Base-by-base conservation (phyloP, 495 filamentous ascomycete species). In the Rusavskia elegans region DNA sequence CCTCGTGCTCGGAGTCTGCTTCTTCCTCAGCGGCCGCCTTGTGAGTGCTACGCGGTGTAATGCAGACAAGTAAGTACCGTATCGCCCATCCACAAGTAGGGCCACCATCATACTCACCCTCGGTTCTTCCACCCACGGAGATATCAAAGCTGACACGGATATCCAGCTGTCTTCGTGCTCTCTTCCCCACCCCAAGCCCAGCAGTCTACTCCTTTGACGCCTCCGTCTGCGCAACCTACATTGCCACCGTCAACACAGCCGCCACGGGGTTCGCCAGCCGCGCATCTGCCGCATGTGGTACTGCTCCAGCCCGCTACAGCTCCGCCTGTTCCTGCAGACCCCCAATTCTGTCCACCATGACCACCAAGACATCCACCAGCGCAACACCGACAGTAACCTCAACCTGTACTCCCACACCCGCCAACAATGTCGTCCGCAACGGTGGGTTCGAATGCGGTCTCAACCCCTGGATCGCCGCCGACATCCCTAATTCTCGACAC, bases 371-470 rank as follows among this genome's bases (percentile, higher is more conserved):
- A 16, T 21, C 41, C 46, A 32, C 9, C 11, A 49, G 8, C 46
- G 0, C 46, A 3, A 29, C 46, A 2, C 1, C 46, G 16, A 49
- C 27, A 5, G 13, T 19, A 10, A 49, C 27, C 21, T 49, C 10
- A 10, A 49, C 27, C 21, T 49, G 13, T 17, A 0, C 46, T 16
- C 16, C 46, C n/a, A 49, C 46, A 2, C 16, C 46, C 19, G 4
- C 19, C 1, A 32, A 20, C 36, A 27, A 51, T n/a, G 11, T 20
- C 23, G 35, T 51, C 14, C 13, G 17, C 13, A 51, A 51, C 49
- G 36, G 36, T 11, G 49, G 39, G 5, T 51, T 51, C 49, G 49
- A 51, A 51, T 51, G 49, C 23, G 49, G 49, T 23, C 49, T 51
- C 20, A 5, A 36, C 3, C 49, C 49, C 6, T 51, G 49, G 49